Conservation (phyloP, 2,329 filamentous ascomycete species). For the Aureobasidium sp. region DNA sequence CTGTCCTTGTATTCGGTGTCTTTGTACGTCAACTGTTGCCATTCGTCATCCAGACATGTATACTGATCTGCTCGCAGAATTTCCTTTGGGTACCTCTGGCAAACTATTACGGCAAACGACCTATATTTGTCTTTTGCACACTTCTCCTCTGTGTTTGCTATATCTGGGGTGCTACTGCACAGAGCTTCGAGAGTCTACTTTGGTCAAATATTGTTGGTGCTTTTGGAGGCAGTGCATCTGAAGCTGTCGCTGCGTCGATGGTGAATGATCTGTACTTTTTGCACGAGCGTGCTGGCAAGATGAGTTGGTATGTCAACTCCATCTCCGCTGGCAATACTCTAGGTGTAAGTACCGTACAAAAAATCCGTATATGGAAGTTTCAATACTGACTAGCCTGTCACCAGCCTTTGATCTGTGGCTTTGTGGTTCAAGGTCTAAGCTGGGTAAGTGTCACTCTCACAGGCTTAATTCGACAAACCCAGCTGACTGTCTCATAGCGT, state of each 20-base stretch:
- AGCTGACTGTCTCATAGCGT: constrained; percentile 15
- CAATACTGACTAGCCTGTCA: background rate
- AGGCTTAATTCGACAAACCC: background rate
- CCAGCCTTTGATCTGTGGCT: constrained; percentile 30
- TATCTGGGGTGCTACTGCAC: constrained; percentile 39
- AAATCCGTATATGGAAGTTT: background rate
- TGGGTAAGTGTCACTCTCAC: constrained; percentile 18
- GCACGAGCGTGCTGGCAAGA: constrained; percentile 29
- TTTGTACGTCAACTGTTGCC: constrained; percentile 21
- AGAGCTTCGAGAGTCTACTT: constrained; percentile 34
- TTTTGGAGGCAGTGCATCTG: constrained; percentile 37
- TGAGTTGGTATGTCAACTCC: constrained; percentile 32
- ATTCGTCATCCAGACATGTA: background rate
- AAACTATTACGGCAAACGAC: constrained; percentile 40
- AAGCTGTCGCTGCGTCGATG: constrained; percentile 35
- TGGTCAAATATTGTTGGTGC: constrained; percentile 39
- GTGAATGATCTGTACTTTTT: constrained; percentile 28
- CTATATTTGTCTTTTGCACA: constrained; percentile 37
- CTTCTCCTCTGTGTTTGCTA: constrained; percentile 37
- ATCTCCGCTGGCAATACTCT: constrained; percentile 34
- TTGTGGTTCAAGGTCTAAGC: constrained; percentile 31
- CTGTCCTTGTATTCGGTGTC: constrained; percentile 40
- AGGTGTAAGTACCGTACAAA: constrained; percentile 15
- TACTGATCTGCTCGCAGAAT: constrained; percentile 24
- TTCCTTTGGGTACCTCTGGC: constrained; percentile 44